Evolutionary conservation across 1,284 basidiomycete species (phyloP), one percentile per base, ranked within the genome.

Genomic region (Ceratobasidium sp.): DNA sequence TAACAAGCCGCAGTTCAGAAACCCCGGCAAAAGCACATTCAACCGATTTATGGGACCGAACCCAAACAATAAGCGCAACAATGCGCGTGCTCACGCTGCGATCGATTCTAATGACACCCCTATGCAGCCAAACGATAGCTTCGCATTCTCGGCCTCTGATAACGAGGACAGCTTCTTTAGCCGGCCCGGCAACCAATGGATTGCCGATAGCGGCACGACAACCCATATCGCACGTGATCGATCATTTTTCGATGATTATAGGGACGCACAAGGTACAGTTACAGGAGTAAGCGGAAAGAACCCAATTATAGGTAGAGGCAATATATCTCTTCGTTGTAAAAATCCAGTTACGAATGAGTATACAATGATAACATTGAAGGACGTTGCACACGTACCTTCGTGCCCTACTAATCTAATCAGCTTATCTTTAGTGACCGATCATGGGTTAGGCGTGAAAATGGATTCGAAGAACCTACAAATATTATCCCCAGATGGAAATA

Each of bases 381-480:
- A 53, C 18, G 50, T 53, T 18, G 50, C 50, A 3, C 50, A 53
- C 28, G 50, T 53, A 12, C 50, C 50, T 23, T 26, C 50, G 21
- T 58, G 55, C 21, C 55, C 55, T 32, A 58, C 55, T 34, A 58
- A 58, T 32, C 55, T 58, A 34, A 58, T 36, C 21, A 58, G 55
- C n/a, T n/a, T 58, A 9, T 58, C 30, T 2, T n/a, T 58, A 4
- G 55, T 21, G 2, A 34, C 55, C 4, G 55, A 58, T 2, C 30
- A 58, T 3, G 55, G 55, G 8, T n/a, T 34, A 10, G 12, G 36
- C 8, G n/a, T 58, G 3, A 58, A 34, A 8, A 58, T 58, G 55
- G 18, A 18, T 45, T 6, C 43, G 3, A 18, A 45, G 9, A 45
- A 3, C 9, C 43, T 45, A 10, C 9, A 18, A 18, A 45, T 45